Conservation (phyloP, 2,329 filamentous ascomycete genomes). For the Pseudogymnoascus sp. region DNA sequence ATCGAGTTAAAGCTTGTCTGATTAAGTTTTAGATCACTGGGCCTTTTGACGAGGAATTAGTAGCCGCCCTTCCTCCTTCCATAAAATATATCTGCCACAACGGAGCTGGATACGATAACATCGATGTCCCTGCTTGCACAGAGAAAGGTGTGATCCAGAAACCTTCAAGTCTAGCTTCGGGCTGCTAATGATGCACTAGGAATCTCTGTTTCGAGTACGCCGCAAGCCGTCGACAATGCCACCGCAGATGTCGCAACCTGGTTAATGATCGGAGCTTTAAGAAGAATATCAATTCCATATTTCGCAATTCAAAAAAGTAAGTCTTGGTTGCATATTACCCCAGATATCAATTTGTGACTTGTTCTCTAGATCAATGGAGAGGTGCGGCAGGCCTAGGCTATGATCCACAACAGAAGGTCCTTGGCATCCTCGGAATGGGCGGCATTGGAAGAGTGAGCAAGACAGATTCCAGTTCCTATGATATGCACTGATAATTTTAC, state of each 20-base stretch:
- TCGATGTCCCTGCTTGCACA: conserved; percentile 64
- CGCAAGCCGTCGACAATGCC: conserved; percentile 66
- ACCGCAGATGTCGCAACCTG: conserved; percentile 74
- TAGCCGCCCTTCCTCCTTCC: conserved; percentile 45
- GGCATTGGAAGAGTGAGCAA: conserved; percentile 52
- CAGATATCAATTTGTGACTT: background rate
- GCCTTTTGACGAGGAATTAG: conserved; percentile 58
- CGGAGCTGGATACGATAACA: conserved; percentile 73
- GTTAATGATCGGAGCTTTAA: conserved; percentile 67
- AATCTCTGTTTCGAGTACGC: conserved; percentile 67
- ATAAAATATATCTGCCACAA: conserved; percentile 54
- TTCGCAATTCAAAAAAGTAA: background rate
- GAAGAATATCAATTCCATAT: conserved; percentile 51
- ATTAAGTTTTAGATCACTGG: conserved; percentile 46
- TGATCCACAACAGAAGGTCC: conserved; percentile 65
- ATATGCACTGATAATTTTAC: conserved; percentile 15
- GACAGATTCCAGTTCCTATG: background rate
- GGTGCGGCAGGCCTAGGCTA: conserved; percentile 26
- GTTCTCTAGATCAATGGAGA: conserved; percentile 42
- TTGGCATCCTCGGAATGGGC: conserved; percentile 81
- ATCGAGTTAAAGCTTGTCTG: background rate
- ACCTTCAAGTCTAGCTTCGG: conserved; percentile 32
- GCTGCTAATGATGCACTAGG: background rate
- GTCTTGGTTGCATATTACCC: background rate
- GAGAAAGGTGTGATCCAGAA: conserved; percentile 34